Evolutionary conservation across 306 rosid genomes (phyloP).

Genomic region (Prinsepia uniflora): DNA sequence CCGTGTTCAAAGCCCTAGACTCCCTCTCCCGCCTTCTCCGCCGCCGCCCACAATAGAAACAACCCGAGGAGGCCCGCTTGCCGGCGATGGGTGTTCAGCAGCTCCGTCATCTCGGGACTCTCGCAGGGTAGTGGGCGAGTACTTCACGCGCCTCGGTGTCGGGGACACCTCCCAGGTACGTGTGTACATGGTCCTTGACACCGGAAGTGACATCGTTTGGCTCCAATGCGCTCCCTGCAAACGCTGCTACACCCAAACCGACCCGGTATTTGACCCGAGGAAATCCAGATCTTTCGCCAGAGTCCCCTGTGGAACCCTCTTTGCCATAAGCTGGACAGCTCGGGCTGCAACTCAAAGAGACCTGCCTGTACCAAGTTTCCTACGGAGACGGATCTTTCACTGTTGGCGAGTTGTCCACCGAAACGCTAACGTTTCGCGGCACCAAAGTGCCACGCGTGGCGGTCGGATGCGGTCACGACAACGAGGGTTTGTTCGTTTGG

Average conservation of each 20-base stretch:
- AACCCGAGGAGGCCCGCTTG: not conserved
- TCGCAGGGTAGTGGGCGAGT: constrained; percentile 93
- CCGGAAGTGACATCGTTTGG: constrained; percentile 93
- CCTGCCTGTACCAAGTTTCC: constrained; percentile 77
- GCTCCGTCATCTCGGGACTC: constrained; percentile 81
- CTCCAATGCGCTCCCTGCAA: constrained; percentile 83
- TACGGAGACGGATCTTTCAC: constrained; percentile 94
- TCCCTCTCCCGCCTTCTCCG: constrained; percentile 25
- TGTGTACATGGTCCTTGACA: constrained; percentile 83
- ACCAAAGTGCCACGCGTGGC: constrained; percentile 61
- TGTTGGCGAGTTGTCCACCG: constrained; percentile 71
- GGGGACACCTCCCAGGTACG: constrained; percentile 77
- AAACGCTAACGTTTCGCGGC: constrained; percentile 77
- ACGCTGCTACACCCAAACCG: constrained; percentile 73
- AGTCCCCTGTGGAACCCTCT: constrained; percentile 63
- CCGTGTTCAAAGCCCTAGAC: constrained; percentile 40
- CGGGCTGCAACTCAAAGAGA: constrained; percentile 46
- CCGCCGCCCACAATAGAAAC: constrained; percentile 14
- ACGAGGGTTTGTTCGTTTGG: constrained; percentile 86
- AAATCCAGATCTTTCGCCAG: constrained; percentile 53
- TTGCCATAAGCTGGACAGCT: constrained; percentile 59
- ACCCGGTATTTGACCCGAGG: constrained; percentile 66
- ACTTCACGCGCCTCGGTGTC: constrained; percentile 89
- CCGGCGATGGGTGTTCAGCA: constrained; percentile 40
- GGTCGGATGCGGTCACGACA: constrained; percentile 82